These are phyloP conservation scores for Cladosporium sp. DNA, from an alignment of 2,329 filamentous ascomycete genomes.

Conservation along the genomic window DNA sequence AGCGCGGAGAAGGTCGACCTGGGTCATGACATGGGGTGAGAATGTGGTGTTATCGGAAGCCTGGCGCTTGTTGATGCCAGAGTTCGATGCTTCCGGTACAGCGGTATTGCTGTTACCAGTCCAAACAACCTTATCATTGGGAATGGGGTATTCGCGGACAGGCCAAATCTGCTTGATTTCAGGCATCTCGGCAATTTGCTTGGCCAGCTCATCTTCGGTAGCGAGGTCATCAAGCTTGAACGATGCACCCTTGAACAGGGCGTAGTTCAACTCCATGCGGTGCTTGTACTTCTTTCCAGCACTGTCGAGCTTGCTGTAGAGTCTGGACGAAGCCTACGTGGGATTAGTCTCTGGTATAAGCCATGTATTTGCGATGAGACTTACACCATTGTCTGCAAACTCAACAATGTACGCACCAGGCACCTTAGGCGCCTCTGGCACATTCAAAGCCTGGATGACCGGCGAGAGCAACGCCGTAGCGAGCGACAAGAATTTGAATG, in stretches of 20 bases:
- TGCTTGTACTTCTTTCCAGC: constrained; percentile 26
- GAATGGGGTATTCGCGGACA: constrained; percentile 28
- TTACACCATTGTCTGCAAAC: constrained; percentile 24
- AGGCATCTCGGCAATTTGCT: constrained; percentile 28
- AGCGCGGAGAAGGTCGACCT: constrained; percentile 43
- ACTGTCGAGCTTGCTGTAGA: constrained; percentile 22
- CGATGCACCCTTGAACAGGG: constrained; percentile 29
- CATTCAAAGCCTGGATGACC: not conserved
- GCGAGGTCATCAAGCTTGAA: constrained; percentile 28
- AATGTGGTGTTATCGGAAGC: constrained; percentile 30
- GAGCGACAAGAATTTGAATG: constrained; percentile 21
- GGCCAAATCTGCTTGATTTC: constrained; percentile 31
- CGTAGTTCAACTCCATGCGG: constrained; percentile 27
- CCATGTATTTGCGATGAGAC: not conserved
- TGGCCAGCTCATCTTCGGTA: constrained; percentile 26
- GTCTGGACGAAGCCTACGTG: constrained; percentile 2
- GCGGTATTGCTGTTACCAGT: constrained; percentile 22
- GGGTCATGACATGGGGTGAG: constrained; percentile 40
- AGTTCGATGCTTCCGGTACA: constrained; percentile 20
- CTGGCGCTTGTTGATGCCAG: constrained; percentile 25
- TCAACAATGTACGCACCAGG: constrained; percentile 31
- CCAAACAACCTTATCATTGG: constrained; percentile 26
- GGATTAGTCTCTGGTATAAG: not conserved
- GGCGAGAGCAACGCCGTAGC: constrained; percentile 20
- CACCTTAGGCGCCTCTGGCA: constrained; percentile 21